These are phyloP conservation scores for Russula olivacea DNA, from an alignment of 768 basidiomycete species.

Conservation along the genomic window DNA sequence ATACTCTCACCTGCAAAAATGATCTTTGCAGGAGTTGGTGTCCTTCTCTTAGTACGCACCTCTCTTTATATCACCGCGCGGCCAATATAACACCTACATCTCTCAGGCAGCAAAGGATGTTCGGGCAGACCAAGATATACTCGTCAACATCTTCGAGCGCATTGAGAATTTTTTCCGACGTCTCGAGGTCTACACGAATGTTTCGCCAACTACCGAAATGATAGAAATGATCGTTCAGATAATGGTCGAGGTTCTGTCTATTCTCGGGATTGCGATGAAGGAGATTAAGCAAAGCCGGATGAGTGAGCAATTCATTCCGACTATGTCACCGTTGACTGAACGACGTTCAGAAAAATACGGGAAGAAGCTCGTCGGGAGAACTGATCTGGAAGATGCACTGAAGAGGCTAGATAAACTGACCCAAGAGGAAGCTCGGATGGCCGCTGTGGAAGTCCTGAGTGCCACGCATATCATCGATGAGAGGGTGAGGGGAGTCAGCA, in stretches of 20 bases:
- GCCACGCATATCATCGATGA: not conserved
- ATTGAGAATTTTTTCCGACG: not conserved
- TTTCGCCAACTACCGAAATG: not conserved
- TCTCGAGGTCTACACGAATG: not conserved
- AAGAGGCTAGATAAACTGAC: not conserved
- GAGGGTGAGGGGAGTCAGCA: not conserved
- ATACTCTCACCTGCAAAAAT: not conserved
- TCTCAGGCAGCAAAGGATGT: not conserved
- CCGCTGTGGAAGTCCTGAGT: not conserved
- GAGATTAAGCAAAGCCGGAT: not conserved
- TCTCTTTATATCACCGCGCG: not conserved
- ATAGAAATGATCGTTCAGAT: not conserved
- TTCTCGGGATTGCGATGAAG: not conserved
- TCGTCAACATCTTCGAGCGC: not conserved
- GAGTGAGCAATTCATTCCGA: not conserved
- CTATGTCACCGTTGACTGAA: not conserved
- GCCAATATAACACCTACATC: not conserved
- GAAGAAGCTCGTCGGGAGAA: not conserved
- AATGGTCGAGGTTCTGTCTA: not conserved
- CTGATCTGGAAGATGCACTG: not conserved
- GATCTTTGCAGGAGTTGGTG: not conserved
- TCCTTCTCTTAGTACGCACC: not conserved
- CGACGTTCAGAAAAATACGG: not conserved
- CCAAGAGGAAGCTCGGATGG: conserved; percentile 1
- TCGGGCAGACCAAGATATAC: not conserved